Conservation (phyloP, 495 filamentous ascomycete species). For the Clavariopsis aquatica region DNA sequence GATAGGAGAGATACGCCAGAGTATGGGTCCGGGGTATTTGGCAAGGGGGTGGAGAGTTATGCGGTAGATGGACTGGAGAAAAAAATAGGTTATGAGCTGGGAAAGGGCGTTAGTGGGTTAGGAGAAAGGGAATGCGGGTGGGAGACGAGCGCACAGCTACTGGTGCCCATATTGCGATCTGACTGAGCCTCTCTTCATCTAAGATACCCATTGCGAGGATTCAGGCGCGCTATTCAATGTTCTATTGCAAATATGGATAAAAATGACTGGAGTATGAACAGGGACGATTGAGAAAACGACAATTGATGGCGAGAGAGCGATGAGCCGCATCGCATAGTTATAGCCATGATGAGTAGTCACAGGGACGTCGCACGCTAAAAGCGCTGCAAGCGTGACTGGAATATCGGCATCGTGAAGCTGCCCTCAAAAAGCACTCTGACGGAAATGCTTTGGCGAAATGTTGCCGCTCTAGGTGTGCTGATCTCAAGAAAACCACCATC, state of each 20-base stretch:
- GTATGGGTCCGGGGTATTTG: slow-evolving; percentile 28
- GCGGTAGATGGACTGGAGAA: slow-evolving; percentile 45
- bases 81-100: slow-evolving; percentile 30
- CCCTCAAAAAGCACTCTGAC: slow-evolving; percentile 2
- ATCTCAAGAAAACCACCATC: slow-evolving; percentile 1
- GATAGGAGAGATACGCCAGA: slow-evolving; percentile 30
- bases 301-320: neutral
- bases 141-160: slow-evolving; percentile 18
- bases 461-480: slow-evolving; percentile 29
- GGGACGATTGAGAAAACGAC: neutral
- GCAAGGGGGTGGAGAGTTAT: slow-evolving; percentile 51
- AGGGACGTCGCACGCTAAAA: slow-evolving; percentile 20
- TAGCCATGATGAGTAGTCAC: slow-evolving; percentile 14
- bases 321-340: slow-evolving; percentile 20
- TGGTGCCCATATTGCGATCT: slow-evolving; percentile 21
- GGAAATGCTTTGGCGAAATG: slow-evolving; percentile 23
- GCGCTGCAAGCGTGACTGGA: slow-evolving; percentile 4
- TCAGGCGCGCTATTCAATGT: neutral
- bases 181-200: slow-evolving; percentile 22
- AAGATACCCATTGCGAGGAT: slow-evolving; percentile 21
- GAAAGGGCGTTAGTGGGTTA: neutral
- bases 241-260: neutral
- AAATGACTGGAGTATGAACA: neutral
- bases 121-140: neutral
- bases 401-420: slow-evolving; percentile 4